Evolutionary conservation across 345 rosid species (phyloP).

Genomic region (Lepidium africanum): DNA sequence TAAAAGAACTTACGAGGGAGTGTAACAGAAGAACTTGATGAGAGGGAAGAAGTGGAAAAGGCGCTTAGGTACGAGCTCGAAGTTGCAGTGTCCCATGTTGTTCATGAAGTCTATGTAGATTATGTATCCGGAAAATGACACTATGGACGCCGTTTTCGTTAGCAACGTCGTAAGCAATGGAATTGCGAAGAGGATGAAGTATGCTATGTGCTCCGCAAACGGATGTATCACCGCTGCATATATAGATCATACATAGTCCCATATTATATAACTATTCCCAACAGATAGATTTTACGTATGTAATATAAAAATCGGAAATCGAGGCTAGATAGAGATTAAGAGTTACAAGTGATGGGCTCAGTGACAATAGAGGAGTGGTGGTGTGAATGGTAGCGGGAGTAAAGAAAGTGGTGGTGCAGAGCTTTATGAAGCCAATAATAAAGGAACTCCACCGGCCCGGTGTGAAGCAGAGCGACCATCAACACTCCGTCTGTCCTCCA

Average conservation of each 20-base stretch:
- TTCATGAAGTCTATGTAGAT: conserved; percentile 39
- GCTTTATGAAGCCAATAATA: conserved; percentile 82
- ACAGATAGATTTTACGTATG: neutral
- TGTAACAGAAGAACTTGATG: conserved; percentile 25
- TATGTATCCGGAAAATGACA: conserved; percentile 24
- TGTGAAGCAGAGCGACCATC: conserved; percentile 40
- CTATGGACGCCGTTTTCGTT: conserved; percentile 31
- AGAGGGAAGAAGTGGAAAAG: conserved; percentile 29
- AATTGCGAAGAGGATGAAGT: conserved; percentile 39
- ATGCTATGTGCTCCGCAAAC: conserved; percentile 52
- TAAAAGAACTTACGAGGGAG: conserved; percentile 28
- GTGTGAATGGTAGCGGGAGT: conserved; percentile 89
- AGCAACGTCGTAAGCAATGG: conserved; percentile 28
- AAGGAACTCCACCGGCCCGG: conserved; percentile 73
- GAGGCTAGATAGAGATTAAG: neutral
- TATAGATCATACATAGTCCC: conserved; percentile 27
- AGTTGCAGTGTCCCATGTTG: conserved; percentile 34
- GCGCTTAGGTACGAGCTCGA: conserved; percentile 27
- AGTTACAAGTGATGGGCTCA: conserved; percentile 72
- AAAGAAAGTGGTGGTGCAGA: conserved; percentile 74
- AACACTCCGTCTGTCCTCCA: conserved; percentile 62
- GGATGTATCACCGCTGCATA: conserved; percentile 61
- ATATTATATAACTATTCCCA: neutral
- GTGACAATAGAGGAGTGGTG: conserved; percentile 83
- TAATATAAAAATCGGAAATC: neutral